A percentile compares a stretch with the other conserved stretches of the same genome.
Evolutionary conservation across 192 early-diverging fungal species (phyloP).

Genomic region (Coemansia sp.): DNA sequence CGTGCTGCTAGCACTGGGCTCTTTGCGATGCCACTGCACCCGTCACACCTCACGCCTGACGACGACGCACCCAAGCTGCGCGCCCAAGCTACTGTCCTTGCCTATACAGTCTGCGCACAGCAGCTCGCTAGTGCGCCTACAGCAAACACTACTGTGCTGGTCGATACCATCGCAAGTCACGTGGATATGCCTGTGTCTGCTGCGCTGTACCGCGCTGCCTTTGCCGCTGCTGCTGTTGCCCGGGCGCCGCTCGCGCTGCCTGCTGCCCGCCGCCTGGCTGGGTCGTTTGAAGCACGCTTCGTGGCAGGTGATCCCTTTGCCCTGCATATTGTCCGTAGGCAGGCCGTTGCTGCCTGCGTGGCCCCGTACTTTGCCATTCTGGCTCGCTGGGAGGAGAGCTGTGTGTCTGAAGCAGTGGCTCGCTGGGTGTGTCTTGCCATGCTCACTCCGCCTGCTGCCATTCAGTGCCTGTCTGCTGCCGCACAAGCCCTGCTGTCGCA

Average conservation of each 20-base stretch:
- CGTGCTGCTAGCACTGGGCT: conserved; percentile 7
- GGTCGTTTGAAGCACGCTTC: conserved; percentile 9
- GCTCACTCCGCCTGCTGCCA: not conserved
- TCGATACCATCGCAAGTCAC: too few species aligned
- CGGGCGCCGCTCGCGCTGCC: too few species aligned
- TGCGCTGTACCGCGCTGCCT: conserved; percentile 12
- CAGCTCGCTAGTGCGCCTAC: too few species aligned
- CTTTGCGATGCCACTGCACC: too few species aligned
- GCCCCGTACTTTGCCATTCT: conserved; percentile 20
- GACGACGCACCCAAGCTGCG: not conserved
- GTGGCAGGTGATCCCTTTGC: conserved; percentile 3
- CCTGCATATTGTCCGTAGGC: not conserved
- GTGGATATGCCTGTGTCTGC: conserved; percentile 15
- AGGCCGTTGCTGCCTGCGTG: conserved; percentile 4
- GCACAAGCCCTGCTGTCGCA: not conserved
- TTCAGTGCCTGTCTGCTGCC: conserved; percentile 10
- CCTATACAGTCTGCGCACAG: conserved; percentile 2
- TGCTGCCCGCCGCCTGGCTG: not conserved
- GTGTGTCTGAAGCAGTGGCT: too few species aligned
- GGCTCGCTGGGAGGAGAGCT: too few species aligned
- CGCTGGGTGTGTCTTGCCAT: conserved; percentile 8
- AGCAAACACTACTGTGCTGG: too few species aligned
- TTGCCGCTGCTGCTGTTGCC: conserved; percentile 18
- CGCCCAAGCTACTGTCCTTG: conserved; percentile 9
- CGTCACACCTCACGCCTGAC: too few species aligned